Evolutionary conservation across 108 stramenopile genomes (phyloP).

Genomic region (Nitzschia putrida): DNA sequence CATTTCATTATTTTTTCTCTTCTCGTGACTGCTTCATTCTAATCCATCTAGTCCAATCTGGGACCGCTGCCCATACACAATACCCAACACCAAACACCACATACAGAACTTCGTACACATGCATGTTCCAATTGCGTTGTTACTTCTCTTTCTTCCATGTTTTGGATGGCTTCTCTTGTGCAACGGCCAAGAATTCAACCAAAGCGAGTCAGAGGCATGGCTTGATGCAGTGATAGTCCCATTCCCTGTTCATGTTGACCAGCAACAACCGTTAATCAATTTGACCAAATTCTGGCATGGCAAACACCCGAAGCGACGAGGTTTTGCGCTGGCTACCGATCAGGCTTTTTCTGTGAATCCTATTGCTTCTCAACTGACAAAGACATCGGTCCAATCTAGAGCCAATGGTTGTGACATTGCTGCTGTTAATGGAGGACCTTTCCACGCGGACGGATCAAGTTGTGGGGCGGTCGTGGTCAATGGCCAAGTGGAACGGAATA

Average conservation of each 20-base stretch:
- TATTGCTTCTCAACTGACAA: neutral
- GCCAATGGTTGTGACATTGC: conserved; percentile 26
- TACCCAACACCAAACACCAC: too few relatives aligned
- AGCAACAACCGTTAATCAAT: neutral
- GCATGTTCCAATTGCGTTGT: neutral
- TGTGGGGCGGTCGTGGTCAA: conserved; percentile 22
- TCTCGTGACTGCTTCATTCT: too few relatives aligned
- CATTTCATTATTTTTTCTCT: too few relatives aligned
- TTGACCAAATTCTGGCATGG: neutral
- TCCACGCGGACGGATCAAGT: conserved; percentile 31
- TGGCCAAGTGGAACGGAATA: conserved; percentile 17
- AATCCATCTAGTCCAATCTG: too few relatives aligned
- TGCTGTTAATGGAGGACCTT: conserved; percentile 50
- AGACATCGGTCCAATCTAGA: conserved; percentile 19
- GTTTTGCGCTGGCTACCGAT: neutral
- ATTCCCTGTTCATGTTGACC: neutral
- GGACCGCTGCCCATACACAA: too few relatives aligned
- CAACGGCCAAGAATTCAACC: neutral
- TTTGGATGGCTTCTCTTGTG: neutral
- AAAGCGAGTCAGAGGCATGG: neutral
- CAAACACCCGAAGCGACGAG: neutral
- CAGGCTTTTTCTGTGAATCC: neutral
- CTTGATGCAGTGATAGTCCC: neutral
- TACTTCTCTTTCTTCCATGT: neutral
- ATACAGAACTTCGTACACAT: too few relatives aligned